Conservation (phyloP, 306 rosid species). For the Dryas drummondii region DNA sequence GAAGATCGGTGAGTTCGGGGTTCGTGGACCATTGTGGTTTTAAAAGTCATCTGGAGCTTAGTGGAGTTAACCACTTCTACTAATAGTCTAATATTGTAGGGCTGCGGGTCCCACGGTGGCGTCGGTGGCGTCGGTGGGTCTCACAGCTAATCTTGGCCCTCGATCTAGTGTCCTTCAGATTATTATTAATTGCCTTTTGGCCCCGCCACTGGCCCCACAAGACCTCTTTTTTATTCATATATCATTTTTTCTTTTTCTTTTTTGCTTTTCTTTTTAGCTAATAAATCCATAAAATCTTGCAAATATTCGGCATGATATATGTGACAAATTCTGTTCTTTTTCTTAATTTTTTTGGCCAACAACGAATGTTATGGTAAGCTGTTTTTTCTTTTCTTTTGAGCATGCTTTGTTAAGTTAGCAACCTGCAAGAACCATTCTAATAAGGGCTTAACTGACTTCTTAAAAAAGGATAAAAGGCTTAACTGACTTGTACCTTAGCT, state of each 20-base stretch:
- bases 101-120: not conserved
- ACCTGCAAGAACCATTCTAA: too few relatives aligned
- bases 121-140: slow-evolving; percentile 26
- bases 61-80: not conserved
- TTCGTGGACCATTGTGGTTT: not conserved
- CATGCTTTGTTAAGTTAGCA: too few relatives aligned
- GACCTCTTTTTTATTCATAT: too few relatives aligned
- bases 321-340: too few relatives aligned
- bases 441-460: too few relatives aligned
- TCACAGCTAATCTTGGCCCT: slow-evolving; percentile 17
- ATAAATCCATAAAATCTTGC: not conserved
- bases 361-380: not conserved
- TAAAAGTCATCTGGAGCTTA: too few relatives aligned
- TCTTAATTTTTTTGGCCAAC: not conserved
- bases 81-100: not conserved
- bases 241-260: not conserved
- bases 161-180: not conserved
- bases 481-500: too few relatives aligned
- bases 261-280: not conserved
- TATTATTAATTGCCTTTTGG: not conserved
- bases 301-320: too few relatives aligned
- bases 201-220: not conserved
- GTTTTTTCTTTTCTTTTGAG: too few relatives aligned
- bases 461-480: too few relatives aligned
- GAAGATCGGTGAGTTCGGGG: not conserved